phyloP scores from a whole-genome alignment of 2,329 filamentous ascomycete species.

The Davidsoniella australis region DNA sequence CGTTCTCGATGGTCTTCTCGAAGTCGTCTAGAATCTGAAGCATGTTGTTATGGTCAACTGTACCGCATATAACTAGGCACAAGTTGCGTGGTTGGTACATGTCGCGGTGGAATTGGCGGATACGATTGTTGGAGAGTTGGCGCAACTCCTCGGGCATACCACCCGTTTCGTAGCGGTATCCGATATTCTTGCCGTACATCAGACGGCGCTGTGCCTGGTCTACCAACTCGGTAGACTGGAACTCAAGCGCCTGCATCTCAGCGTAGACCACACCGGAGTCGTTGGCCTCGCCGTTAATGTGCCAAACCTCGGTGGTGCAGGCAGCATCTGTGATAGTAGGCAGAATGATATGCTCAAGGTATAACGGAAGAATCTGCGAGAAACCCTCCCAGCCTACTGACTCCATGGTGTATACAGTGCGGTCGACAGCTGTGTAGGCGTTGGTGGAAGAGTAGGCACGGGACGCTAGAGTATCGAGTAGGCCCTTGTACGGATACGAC shows the following conservation, averaged over 20 bases:
- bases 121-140: slow-evolving; percentile 70
- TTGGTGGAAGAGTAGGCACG: slow-evolving; percentile 89
- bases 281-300: slow-evolving; percentile 81
- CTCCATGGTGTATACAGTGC: slow-evolving; percentile 90
- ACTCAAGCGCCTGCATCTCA: slow-evolving; percentile 94
- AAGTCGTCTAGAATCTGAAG: slow-evolving; percentile 72
- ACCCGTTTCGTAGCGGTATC: slow-evolving; percentile 95
- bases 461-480: slow-evolving; percentile 85
- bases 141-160: slow-evolving; percentile 88
- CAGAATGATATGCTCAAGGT: slow-evolving; percentile 82
- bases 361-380: slow-evolving; percentile 81
- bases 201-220: slow-evolving; percentile 64
- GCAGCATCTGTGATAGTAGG: slow-evolving; percentile 85
- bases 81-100: slow-evolving; percentile 98
- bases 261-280: slow-evolving; percentile 97
- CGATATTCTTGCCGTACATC: slow-evolving; percentile 74
- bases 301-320: slow-evolving; percentile 91
- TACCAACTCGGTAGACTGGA: slow-evolving; percentile 70
- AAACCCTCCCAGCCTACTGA: slow-evolving; percentile 97
- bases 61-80: slow-evolving; percentile 79
- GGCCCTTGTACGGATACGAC: slow-evolving; percentile 84
- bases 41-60: slow-evolving; percentile 68
- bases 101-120: slow-evolving; percentile 81
- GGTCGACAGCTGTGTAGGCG: slow-evolving; percentile 91
- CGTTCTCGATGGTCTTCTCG: slow-evolving; percentile 67